Base-by-base conservation (phyloP, 495 filamentous ascomycete genomes). In the Xylaria scruposa region DNA sequence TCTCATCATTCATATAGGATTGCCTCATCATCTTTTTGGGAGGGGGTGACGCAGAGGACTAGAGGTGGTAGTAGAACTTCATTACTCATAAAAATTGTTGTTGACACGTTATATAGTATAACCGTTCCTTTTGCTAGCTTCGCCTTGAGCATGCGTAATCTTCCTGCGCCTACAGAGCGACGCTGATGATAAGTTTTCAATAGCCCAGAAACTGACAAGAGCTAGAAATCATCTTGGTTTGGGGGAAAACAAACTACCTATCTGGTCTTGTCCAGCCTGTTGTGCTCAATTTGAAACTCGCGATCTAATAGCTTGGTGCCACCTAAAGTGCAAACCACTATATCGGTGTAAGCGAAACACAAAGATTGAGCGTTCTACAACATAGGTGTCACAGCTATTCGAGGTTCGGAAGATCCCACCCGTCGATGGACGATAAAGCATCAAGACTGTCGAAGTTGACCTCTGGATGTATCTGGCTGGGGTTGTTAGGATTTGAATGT, bases 321-420 rank as follows among this genome's bases (percentile, higher is more conserved):
- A 56, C 21, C 2, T 3, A 29, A 40, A 13, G 47, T 47, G 40
- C 29, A 47, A 47, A 26, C 24, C 61, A 49, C 61, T 17, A 29
- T 47, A 33, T n/a, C 19, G 17, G 13, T 49, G 38, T 47, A 64
- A 8, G 62, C 21, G 21, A 47, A 46, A 31, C 40, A 47, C 33
- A 19, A 33, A 9, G n/a, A 31, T 31, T 19, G 40, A 15, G 21
- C 19, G 3, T 46, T 4, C 62, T 49, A 51, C 29, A 38, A 53
- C 4, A 54, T 36, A 19, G 36, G 15, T 53, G 51, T 40, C 46
- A 36, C 21, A 31, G 24, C 36, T 73, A 76, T 59, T 79, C 77
- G 44, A 77, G 54, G 36, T 77, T 77, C 38, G 68, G 40, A 26
- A 78, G 72, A 53, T 78, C 73, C 76, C 78, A 79, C 44, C 71